phyloP scores from a whole-genome alignment of 805 yeast species.

The Wickerhamomyces ciferrii region DNA sequence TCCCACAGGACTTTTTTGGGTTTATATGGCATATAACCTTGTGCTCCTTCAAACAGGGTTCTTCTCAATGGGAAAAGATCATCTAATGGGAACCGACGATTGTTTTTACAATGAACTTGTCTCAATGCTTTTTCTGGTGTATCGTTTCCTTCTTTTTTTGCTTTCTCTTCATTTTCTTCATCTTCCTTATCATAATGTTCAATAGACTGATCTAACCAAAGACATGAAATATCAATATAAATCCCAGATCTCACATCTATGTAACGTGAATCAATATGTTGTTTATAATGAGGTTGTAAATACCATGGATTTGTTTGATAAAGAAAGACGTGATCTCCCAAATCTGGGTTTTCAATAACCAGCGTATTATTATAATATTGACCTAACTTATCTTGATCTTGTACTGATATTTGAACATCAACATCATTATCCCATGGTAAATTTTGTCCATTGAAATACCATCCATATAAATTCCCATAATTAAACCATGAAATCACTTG shows the following conservation, averaged over 20 bases:
- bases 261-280: slow-evolving; percentile 36
- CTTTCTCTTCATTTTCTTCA: too few relatives aligned
- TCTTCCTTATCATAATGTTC: too few relatives aligned
- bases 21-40: neutral
- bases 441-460: slow-evolving; percentile 53
- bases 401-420: slow-evolving; percentile 56
- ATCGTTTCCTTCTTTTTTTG: too few relatives aligned
- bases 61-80: neutral
- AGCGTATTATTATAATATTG: slow-evolving; percentile 42
- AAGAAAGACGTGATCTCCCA: slow-evolving; percentile 29
- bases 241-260: slow-evolving; percentile 44
- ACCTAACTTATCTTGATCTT: slow-evolving; percentile 37
- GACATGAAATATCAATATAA: slow-evolving; percentile 44
- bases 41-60: neutral
- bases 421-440: slow-evolving; percentile 61
- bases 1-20: neutral
- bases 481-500: slow-evolving; percentile 53
- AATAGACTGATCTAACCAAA: slow-evolving; percentile 10
- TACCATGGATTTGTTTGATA: slow-evolving; percentile 28
- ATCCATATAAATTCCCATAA: slow-evolving; percentile 59
- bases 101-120: neutral
- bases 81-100: neutral
- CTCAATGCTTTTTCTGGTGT: too few relatives aligned
- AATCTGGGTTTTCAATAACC: slow-evolving; percentile 34
- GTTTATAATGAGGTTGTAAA: slow-evolving; percentile 36